These are phyloP conservation scores for Xerocomus potaroensis DNA, from an alignment of 768 basidiomycete species.

Conservation along the genomic window DNA sequence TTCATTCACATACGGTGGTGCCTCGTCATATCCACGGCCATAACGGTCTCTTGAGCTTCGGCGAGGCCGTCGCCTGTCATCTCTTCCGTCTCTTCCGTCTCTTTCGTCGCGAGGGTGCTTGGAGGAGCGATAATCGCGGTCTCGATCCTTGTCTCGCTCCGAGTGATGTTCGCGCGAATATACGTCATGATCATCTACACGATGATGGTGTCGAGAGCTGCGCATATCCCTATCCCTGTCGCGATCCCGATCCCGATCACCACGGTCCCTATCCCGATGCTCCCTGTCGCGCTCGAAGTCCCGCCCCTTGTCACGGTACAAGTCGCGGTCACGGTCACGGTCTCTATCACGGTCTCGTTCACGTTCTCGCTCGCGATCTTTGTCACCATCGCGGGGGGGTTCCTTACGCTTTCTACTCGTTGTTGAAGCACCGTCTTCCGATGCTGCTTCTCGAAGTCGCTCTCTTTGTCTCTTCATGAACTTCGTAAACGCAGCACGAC, in stretches of 20 bases:
- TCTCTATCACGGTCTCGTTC: constrained; percentile 32
- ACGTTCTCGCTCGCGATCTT: constrained; percentile 40
- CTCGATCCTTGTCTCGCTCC: constrained; percentile 35
- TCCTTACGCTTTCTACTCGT: constrained; percentile 82
- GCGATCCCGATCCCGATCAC: constrained; percentile 40
- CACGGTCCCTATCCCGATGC: constrained; percentile 36
- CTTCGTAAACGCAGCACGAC: constrained; percentile 80
- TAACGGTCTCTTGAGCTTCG: constrained; percentile 36
- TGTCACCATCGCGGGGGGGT: constrained; percentile 48
- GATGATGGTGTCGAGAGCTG: constrained; percentile 31
- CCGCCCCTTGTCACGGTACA: constrained; percentile 27
- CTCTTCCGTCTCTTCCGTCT: constrained; percentile 45
- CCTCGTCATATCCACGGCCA: constrained; percentile 49
- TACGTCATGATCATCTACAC: constrained; percentile 32
- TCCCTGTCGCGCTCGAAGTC: constrained; percentile 40
- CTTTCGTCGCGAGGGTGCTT: constrained; percentile 49
- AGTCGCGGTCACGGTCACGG: constrained; percentile 24
- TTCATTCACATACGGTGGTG: constrained; percentile 33
- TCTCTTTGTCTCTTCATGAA: constrained; percentile 93
- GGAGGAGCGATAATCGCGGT: constrained; percentile 40
- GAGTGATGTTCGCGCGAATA: constrained; percentile 31
- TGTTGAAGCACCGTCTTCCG: constrained; percentile 78
- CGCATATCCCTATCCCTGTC: constrained; percentile 42
- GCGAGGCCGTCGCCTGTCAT: constrained; percentile 44
- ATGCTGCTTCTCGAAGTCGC: constrained; percentile 68